These are phyloP conservation scores for Pinus albicaulis DNA, from an alignment of 75 land plant species.

Conservation along the genomic window DNA sequence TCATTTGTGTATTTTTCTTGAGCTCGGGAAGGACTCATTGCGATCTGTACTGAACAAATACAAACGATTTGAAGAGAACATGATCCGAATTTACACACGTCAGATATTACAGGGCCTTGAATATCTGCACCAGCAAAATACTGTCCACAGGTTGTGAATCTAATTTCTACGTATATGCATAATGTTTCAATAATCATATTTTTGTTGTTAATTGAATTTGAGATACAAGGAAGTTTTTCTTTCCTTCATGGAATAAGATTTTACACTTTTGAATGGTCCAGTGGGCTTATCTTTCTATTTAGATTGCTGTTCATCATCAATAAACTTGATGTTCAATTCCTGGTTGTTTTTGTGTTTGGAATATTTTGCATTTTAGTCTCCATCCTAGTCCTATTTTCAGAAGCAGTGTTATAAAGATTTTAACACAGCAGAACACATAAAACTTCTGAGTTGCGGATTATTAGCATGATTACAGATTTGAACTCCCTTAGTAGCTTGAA, in stretches of 20 bases:
- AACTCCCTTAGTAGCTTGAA: not conserved
- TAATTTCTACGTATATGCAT: not conserved
- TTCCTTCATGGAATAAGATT: not conserved
- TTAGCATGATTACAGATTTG: not conserved
- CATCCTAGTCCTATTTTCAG: not conserved
- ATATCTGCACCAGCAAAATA: constrained; percentile 42
- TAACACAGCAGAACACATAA: not conserved
- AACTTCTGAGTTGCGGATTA: not conserved
- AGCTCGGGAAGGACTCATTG: constrained; percentile 51
- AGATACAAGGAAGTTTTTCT: not conserved
- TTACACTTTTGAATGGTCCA: not conserved
- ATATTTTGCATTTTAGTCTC: not conserved
- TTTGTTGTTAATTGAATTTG: not conserved
- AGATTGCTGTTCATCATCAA: not conserved
- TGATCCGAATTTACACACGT: constrained; percentile 44
- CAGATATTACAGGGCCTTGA: constrained; percentile 45
- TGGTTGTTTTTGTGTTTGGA: not conserved
- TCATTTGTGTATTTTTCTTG: constrained; percentile 40
- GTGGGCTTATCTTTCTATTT: not conserved
- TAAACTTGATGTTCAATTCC: not conserved
- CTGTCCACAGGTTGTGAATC: constrained; percentile 40
- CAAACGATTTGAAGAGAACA: constrained; percentile 30
- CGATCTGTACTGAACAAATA: constrained; percentile 28
- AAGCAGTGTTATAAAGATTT: not conserved
- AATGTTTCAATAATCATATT: not conserved